Percentiles rank a stretch among this genome's conserved stretches.
Conservation (phyloP, 495 filamentous ascomycete genomes). For the Aspergillus wentii region DNA sequence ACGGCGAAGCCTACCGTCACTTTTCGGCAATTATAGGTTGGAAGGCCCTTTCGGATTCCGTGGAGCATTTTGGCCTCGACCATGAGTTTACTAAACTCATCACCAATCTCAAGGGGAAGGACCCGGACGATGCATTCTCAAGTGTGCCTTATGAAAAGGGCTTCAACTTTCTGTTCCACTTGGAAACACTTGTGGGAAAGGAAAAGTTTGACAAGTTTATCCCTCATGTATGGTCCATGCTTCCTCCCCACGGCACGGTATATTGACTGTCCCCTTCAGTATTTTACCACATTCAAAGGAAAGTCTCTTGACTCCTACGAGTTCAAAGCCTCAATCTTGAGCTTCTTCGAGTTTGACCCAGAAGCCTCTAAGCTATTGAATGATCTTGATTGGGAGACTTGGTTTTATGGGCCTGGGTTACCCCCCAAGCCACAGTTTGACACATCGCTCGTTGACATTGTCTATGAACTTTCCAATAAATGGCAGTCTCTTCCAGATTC, state of each 20-base stretch:
- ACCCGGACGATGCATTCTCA: conserved; percentile 94
- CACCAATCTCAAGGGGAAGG: conserved; percentile 78
- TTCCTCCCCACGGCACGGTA: background rate
- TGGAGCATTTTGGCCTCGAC: conserved; percentile 69
- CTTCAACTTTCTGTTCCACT: conserved; percentile 73
- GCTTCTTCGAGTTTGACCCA: conserved; percentile 71
- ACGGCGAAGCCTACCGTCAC: conserved; percentile 79
- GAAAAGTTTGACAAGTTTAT: conserved; percentile 90
- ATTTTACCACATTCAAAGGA: conserved; percentile 75
- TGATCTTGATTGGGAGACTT: conserved; percentile 78
- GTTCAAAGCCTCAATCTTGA: conserved; percentile 80
- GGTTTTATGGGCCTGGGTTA: conserved; percentile 79
- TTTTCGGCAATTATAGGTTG: conserved; percentile 82
- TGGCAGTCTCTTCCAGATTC: conserved; percentile 55
- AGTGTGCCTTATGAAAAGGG: conserved; percentile 73
- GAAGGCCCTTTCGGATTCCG: conserved; percentile 64
- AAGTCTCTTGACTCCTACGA: conserved; percentile 88
- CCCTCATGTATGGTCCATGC: conserved; percentile 53
- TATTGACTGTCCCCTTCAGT: conserved; percentile 38
- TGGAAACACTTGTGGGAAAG: conserved; percentile 82
- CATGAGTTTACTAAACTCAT: conserved; percentile 92
- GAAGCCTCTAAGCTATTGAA: conserved; percentile 62
- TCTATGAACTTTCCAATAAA: conserved; percentile 73
- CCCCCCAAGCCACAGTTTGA: conserved; percentile 90
- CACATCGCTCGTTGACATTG: conserved; percentile 79